Conservation (phyloP, 176 grass and related monocot genomes). For the Phragmites australis region DNA sequence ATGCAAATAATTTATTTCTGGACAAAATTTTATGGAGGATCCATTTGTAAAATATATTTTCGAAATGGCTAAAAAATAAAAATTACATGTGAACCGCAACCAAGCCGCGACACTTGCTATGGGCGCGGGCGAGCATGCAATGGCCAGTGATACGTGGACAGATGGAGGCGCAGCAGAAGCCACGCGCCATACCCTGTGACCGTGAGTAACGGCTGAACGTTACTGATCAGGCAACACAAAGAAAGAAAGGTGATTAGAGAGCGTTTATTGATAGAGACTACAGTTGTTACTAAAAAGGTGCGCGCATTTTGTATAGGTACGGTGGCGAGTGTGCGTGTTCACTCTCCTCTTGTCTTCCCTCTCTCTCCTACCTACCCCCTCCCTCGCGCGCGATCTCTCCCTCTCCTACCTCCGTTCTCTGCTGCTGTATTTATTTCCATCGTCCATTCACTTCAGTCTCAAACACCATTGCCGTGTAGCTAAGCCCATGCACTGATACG, state of each 20-base stretch:
- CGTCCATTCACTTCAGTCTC: not conserved
- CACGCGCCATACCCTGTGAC: not conserved
- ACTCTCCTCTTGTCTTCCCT: not conserved
- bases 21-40: too few relatives aligned
- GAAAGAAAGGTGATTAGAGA: too few relatives aligned
- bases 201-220: too few relatives aligned
- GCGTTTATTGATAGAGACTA: too few relatives aligned
- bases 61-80: too few relatives aligned
- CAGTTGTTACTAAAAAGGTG: not conserved
- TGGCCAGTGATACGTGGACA: slow-evolving; percentile 3
- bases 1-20: too few relatives aligned
- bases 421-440: slow-evolving; percentile 29
- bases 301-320: not conserved
- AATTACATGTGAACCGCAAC: not conserved
- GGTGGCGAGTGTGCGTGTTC: slow-evolving; percentile 27
- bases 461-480: not conserved
- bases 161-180: too few relatives aligned
- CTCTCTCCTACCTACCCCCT: not conserved
- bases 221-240: too few relatives aligned
- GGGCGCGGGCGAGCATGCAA: not conserved
- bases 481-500: not conserved
- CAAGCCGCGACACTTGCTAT: too few relatives aligned
- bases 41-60: too few relatives aligned
- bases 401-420: not conserved
- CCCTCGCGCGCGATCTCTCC: not conserved